phyloP scores from a whole-genome alignment of 306 rosid species.

The Dalbergia cultrata region DNA sequence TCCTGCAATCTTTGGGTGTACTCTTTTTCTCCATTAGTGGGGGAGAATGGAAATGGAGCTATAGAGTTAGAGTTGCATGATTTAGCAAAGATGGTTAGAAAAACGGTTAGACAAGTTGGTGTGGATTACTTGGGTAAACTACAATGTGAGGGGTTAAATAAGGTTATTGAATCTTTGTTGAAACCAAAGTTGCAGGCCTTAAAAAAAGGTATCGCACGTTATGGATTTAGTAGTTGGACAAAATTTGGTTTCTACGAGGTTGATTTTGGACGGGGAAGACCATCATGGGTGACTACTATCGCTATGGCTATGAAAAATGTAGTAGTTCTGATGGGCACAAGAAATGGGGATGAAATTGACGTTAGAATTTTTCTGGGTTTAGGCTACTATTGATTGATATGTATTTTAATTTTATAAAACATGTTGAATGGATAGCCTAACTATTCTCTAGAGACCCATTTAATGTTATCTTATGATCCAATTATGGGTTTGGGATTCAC shows the following conservation, averaged over 20 bases:
- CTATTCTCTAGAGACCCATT: too few species aligned
- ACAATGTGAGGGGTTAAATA: not conserved
- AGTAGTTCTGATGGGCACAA: conserved; percentile 4
- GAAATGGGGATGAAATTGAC: conserved; percentile 49
- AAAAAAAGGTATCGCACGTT: not conserved
- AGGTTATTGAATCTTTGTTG: not conserved
- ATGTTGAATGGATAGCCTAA: too few species aligned
- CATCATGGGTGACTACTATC: conserved; percentile 46
- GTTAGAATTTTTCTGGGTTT: too few species aligned
- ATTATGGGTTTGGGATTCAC: too few species aligned
- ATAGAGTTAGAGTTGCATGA: not conserved
- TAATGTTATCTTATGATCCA: too few species aligned
- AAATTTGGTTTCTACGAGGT: conserved; percentile 44
- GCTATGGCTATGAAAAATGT: not conserved
- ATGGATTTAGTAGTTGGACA: conserved; percentile 38
- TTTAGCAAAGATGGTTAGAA: not conserved
- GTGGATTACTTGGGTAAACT: not conserved
- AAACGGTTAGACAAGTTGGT: not conserved
- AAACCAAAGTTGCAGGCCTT: not conserved
- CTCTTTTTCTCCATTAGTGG: not conserved
- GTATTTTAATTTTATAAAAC: too few species aligned
- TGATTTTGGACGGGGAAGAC: conserved; percentile 60
- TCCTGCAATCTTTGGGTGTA: conserved; percentile 26
- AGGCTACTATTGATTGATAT: too few species aligned
- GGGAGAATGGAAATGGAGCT: not conserved